A percentile compares a stretch with the other conserved stretches of the same genome.
Evolutionary conservation across 1,284 basidiomycete genomes (phyloP).

Genomic region (Polyporus tsugae): DNA sequence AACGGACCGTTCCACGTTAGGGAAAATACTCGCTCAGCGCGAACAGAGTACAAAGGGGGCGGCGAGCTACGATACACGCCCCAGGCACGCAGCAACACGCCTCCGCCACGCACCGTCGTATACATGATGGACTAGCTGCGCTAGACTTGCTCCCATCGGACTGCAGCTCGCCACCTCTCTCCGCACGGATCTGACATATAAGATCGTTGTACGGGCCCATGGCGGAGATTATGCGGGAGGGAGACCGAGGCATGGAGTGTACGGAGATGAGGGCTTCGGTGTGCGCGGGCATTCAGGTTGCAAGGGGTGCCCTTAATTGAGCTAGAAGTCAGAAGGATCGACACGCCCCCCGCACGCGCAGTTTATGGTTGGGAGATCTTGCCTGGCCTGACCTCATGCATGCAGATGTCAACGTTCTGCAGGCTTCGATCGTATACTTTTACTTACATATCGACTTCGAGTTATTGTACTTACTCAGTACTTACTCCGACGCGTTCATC

Average conservation of each 20-base stretch:
- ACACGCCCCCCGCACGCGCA: constrained; percentile 1
- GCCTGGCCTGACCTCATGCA: neutral
- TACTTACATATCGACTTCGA: neutral
- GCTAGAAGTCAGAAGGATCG: neutral
- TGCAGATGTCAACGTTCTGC: neutral
- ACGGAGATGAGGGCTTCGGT: constrained; percentile 3
- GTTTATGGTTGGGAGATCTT: neutral
- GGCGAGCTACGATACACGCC: neutral
- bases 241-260: neutral
- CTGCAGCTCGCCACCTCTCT: neutral
- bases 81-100: neutral
- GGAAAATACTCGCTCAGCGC: neutral
- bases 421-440: neutral
- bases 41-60: neutral
- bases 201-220: neutral
- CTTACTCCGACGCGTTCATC: neutral
- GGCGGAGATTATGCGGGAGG: constrained; percentile 18
- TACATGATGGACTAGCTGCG: neutral
- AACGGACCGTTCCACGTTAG: neutral
- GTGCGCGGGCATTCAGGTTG: neutral
- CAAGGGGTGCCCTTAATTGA: neutral
- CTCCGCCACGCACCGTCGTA: neutral
- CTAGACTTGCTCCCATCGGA: neutral
- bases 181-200: neutral
- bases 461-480: neutral